Evolutionary conservation across 306 rosid species (phyloP).

Genomic region (Inga leiocalycina): DNA sequence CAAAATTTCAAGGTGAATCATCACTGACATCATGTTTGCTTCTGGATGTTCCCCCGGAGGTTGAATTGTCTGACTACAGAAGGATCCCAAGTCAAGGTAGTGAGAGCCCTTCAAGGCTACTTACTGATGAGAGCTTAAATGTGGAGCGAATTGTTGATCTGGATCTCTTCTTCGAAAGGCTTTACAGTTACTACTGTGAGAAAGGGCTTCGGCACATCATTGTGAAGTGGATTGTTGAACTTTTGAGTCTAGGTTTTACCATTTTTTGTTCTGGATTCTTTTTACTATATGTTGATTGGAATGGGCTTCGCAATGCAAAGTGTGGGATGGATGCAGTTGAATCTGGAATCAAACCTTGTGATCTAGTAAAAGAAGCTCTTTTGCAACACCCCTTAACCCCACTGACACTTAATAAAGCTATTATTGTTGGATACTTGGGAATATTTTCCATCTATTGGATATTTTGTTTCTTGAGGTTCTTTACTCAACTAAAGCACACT

Average conservation of each 20-base stretch:
- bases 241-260: conserved; percentile 80
- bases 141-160: conserved; percentile 84
- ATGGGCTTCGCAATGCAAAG: conserved; percentile 88
- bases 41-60: conserved; percentile 62
- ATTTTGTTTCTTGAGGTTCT: conserved; percentile 90
- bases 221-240: conserved; percentile 90
- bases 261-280: conserved; percentile 91
- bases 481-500: conserved; percentile 76
- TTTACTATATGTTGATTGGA: conserved; percentile 86
- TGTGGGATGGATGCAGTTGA: conserved; percentile 98
- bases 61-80: conserved; percentile 73
- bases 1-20: conserved; percentile 59
- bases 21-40: conserved; percentile 63
- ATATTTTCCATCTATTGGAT: conserved; percentile 87
- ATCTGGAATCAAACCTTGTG: conserved; percentile 91
- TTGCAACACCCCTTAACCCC: conserved; percentile 83
- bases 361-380: conserved; percentile 89
- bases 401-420: conserved; percentile 65
- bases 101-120: conserved; percentile 91
- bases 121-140: conserved; percentile 72
- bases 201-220: conserved; percentile 96
- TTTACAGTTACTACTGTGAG: conserved; percentile 85
- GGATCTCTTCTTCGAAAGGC: conserved; percentile 93
- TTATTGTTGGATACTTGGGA: conserved; percentile 86
- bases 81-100: conserved; percentile 70